Evolutionary conservation across 2,329 filamentous ascomycete species (phyloP).

Genomic region (Paecilomyces dactylethromorphus): DNA sequence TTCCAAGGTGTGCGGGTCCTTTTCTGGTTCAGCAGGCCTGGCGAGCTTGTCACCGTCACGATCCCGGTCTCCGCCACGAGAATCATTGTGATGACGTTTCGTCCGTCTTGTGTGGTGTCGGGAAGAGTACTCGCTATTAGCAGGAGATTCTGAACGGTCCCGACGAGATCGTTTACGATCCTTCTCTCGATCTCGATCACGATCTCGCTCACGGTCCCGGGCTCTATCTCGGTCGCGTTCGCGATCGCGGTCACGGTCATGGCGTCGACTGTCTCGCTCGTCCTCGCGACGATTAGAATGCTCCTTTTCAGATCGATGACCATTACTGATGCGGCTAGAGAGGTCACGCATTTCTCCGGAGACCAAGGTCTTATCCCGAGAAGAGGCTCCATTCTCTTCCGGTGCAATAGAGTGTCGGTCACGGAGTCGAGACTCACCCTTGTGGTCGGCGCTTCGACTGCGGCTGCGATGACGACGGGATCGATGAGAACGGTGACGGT

Average conservation of each 20-base stretch:
- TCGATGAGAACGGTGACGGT: slow-evolving; percentile 40
- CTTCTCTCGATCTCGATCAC: slow-evolving; percentile 18
- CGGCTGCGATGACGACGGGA: slow-evolving; percentile 45
- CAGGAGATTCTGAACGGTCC: slow-evolving; percentile 30
- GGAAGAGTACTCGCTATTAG: slow-evolving; percentile 24
- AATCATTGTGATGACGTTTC: slow-evolving; percentile 21
- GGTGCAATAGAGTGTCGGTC: slow-evolving; percentile 24
- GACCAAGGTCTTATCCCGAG: slow-evolving; percentile 13
- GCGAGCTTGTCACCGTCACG: slow-evolving; percentile 14
- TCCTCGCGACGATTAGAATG: slow-evolving; percentile 22
- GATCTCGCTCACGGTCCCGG: slow-evolving; percentile 17
- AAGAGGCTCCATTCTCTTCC: slow-evolving; percentile 15
- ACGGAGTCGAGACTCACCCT: slow-evolving; percentile 31
- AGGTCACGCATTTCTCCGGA: slow-evolving; percentile 14
- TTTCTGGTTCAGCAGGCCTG: slow-evolving; percentile 22
- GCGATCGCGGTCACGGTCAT: slow-evolving; percentile 10
- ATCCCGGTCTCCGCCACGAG: slow-evolving; percentile 18
- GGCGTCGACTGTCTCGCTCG: slow-evolving; percentile 16
- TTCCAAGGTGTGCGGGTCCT: slow-evolving; percentile 69
- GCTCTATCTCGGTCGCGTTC: slow-evolving; percentile 23
- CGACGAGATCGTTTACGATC: slow-evolving; percentile 34
- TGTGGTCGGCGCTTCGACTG: slow-evolving; percentile 20
- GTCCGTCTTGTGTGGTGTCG: slow-evolving; percentile 27
- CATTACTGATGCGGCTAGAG: slow-evolving; percentile 18
- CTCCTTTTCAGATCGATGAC: slow-evolving; percentile 22